Percentiles rank a stretch among this genome's conserved stretches.
These are phyloP conservation scores for Ganoderma leucocontextum DNA, from an alignment of 1,284 basidiomycete species.

Conservation along the genomic window DNA sequence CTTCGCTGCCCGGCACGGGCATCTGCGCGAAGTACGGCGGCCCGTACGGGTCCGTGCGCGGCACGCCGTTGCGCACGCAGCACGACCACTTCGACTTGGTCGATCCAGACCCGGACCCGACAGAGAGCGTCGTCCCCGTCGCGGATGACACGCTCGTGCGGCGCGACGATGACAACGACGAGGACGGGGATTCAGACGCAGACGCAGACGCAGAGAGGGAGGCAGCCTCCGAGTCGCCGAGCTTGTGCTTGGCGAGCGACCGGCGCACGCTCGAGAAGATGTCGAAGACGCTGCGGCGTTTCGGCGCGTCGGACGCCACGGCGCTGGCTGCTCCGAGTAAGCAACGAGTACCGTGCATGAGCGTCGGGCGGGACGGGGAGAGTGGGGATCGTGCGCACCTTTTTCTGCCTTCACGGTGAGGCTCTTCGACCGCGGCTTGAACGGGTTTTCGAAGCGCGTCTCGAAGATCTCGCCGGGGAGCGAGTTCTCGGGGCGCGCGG, in stretches of 20 bases:
- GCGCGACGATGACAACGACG: not conserved
- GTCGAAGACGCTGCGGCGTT: not conserved
- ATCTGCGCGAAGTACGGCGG: constrained; percentile 4
- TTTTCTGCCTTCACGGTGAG: not conserved
- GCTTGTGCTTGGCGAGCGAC: not conserved
- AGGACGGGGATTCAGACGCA: not conserved
- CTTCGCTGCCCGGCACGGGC: not conserved
- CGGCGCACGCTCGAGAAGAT: not conserved
- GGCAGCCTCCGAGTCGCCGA: not conserved
- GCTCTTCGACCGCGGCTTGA: constrained; percentile 15
- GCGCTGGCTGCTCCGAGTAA: not conserved
- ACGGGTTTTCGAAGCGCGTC: constrained; percentile 28
- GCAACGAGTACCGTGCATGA: not conserved
- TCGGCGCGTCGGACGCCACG: not conserved
- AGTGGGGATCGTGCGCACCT: constrained; percentile 1
- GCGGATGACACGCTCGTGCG: not conserved
- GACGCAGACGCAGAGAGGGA: not conserved
- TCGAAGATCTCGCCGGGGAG: constrained; percentile 21
- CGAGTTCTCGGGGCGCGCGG: constrained; percentile 27
- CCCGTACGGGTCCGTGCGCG: constrained; percentile 13
- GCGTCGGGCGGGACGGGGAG: too few species aligned
- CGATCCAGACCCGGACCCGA: not conserved
- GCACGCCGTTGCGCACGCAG: constrained; percentile 12
- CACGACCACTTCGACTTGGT: constrained; percentile 6
- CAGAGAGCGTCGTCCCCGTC: not conserved